Evolutionary conservation across 257 asterid genomes (phyloP).

Genomic region (Solanum microdontum): DNA sequence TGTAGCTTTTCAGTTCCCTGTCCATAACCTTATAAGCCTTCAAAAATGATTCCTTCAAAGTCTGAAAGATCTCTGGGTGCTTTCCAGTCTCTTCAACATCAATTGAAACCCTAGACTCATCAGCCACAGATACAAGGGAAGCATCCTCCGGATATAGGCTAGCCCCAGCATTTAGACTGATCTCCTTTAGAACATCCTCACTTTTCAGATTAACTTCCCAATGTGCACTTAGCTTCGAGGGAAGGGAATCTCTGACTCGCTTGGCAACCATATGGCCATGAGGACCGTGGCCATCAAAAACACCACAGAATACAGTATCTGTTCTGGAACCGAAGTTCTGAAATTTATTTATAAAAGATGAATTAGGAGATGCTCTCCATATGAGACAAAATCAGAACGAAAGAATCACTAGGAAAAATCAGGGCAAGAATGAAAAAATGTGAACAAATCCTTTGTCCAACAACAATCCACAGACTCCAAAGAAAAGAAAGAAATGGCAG

Average conservation of each 20-base stretch:
- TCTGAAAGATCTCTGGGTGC: slow-evolving; percentile 48
- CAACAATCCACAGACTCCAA: background rate
- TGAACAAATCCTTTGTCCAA: background rate
- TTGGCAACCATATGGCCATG: slow-evolving; percentile 90
- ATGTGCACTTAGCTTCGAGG: slow-evolving; percentile 62
- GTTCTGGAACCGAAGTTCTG: slow-evolving; percentile 89
- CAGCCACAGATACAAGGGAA: slow-evolving; percentile 41
- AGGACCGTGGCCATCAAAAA: slow-evolving; percentile 93
- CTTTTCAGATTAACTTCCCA: slow-evolving; percentile 67
- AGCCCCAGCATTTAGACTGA: slow-evolving; percentile 36
- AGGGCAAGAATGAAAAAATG: background rate
- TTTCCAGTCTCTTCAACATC: slow-evolving; percentile 48
- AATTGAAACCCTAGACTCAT: slow-evolving; percentile 40
- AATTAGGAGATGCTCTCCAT: slow-evolving; percentile 1
- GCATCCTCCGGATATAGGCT: slow-evolving; percentile 41
- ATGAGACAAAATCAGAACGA: background rate
- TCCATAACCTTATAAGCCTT: slow-evolving; percentile 88
- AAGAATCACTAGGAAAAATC: background rate
- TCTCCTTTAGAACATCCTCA: slow-evolving; percentile 54
- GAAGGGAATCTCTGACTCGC: slow-evolving; percentile 83
- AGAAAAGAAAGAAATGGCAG: background rate
- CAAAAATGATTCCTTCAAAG: slow-evolving; percentile 66
- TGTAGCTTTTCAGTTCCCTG: slow-evolving; percentile 57
- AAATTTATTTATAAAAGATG: slow-evolving; percentile 10
- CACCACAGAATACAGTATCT: slow-evolving; percentile 89